Conservation (phyloP, 2,329 filamentous ascomycete genomes). For the Alternaria atra region DNA sequence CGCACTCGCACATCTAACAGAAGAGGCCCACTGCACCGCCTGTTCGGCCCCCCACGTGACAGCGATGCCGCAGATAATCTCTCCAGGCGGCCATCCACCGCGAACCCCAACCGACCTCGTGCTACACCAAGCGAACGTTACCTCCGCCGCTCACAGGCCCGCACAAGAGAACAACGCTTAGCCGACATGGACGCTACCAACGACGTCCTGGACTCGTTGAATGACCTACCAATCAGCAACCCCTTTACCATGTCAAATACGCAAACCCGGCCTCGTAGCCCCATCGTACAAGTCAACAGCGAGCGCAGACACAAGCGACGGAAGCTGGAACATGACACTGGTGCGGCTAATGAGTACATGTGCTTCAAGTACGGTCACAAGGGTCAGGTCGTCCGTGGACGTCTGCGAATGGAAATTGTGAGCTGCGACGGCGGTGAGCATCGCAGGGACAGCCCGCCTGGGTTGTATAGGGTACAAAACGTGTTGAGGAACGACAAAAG, state of each 20-base stretch:
- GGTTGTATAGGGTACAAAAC: slow-evolving; percentile 68
- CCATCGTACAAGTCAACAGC: slow-evolving; percentile 29
- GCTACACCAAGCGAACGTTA: slow-evolving; percentile 50
- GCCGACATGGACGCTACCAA: slow-evolving; percentile 33
- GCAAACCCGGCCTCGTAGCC: slow-evolving; percentile 34
- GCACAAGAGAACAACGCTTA: slow-evolving; percentile 37
- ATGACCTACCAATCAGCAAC: slow-evolving; percentile 29
- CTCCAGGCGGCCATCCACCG: slow-evolving; percentile 25
- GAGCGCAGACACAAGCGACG: slow-evolving; percentile 46
- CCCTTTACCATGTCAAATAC: slow-evolving; percentile 21
- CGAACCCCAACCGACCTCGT: slow-evolving; percentile 40
- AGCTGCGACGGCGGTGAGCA: slow-evolving; percentile 85
- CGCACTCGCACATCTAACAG: slow-evolving; percentile 19
- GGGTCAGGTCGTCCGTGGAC: slow-evolving; percentile 85
- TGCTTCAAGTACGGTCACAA: slow-evolving; percentile 82
- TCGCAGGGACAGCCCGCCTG: slow-evolving; percentile 65
- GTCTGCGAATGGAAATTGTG: slow-evolving; percentile 84
- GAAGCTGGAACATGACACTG: slow-evolving; percentile 52
- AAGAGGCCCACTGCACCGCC: slow-evolving; percentile 29
- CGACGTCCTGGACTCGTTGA: slow-evolving; percentile 35
- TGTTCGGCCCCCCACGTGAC: slow-evolving; percentile 34
- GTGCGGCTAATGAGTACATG: slow-evolving; percentile 32
- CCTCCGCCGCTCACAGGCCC: slow-evolving; percentile 44
- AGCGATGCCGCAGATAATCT: slow-evolving; percentile 23
- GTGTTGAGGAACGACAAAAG: slow-evolving; percentile 82